A percentile compares a stretch with the other conserved stretches of the same genome.
These are phyloP conservation scores for Gardenia jasminoides DNA, from an alignment of 257 asterid genomes.

Conservation along the genomic window DNA sequence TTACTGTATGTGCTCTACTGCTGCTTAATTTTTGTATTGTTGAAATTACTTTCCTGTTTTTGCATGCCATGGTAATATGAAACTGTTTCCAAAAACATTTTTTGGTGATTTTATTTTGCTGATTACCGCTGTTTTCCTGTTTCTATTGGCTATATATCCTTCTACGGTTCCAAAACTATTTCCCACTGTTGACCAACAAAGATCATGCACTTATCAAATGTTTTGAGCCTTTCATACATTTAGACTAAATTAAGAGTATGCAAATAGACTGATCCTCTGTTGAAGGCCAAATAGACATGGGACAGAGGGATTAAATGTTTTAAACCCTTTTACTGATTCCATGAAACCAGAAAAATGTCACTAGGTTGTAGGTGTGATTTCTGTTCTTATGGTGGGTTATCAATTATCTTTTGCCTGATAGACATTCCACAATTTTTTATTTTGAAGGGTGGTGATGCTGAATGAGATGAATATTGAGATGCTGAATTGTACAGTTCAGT, in stretches of 20 bases:
- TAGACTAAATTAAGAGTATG: not conserved
- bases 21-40: too few species aligned
- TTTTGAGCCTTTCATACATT: not conserved
- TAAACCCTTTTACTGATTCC: not conserved
- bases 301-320: too few species aligned
- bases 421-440: too few species aligned
- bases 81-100: not conserved
- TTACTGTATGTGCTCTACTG: not conserved
- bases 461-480: not conserved
- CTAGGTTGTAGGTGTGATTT: not conserved
- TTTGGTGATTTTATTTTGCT: not conserved
- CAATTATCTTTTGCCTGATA: not conserved
- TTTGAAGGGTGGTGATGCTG: not conserved
- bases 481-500: not conserved
- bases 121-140: not conserved
- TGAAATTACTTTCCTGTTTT: not conserved
- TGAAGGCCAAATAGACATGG: not conserved
- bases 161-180: not conserved
- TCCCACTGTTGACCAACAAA: not conserved
- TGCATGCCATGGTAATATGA: not conserved
- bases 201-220: not conserved
- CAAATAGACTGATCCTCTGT: not conserved
- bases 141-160: too few species aligned
- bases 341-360: not conserved
- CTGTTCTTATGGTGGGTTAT: not conserved